These are phyloP conservation scores for Neurospora sp. DNA, from an alignment of 495 filamentous ascomycete species.

Conservation along the genomic window DNA sequence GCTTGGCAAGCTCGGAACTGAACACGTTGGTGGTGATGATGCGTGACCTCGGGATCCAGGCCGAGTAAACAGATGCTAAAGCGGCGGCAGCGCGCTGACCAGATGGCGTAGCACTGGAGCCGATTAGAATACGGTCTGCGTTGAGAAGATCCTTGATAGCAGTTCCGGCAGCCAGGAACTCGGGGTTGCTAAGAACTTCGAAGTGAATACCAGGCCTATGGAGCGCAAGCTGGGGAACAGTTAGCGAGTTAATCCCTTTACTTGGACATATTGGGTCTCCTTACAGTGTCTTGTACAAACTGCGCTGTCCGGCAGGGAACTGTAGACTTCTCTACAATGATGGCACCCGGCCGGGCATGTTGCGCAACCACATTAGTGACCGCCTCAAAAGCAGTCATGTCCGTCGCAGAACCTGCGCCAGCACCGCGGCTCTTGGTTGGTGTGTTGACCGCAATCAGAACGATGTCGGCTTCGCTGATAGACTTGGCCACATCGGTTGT, in stretches of 20 bases:
- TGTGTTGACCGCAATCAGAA: constrained; percentile 70
- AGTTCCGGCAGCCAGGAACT: constrained; percentile 70
- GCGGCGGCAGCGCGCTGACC: constrained; percentile 52
- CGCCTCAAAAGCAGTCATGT: constrained; percentile 59
- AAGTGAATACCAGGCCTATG: constrained; percentile 53
- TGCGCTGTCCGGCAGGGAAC: constrained; percentile 70
- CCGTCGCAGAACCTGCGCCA: constrained; percentile 59
- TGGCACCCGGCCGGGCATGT: constrained; percentile 52
- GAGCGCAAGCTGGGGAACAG: constrained; percentile 21
- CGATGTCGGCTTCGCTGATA: constrained; percentile 58
- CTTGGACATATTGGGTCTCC: constrained; percentile 4
- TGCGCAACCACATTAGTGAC: constrained; percentile 56
- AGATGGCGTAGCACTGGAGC: constrained; percentile 43
- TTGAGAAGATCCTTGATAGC: constrained; percentile 58
- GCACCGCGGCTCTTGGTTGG: constrained; percentile 64
- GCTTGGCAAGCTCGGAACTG: constrained; percentile 69
- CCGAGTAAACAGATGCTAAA: constrained; percentile 53
- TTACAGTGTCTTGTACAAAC: constrained; percentile 53
- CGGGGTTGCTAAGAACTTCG: constrained; percentile 71
- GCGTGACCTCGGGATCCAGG: constrained; percentile 54
- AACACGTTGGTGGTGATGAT: constrained; percentile 65
- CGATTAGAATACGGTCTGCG: constrained; percentile 73
- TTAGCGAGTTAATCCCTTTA: not conserved
- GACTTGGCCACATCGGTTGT: constrained; percentile 50
- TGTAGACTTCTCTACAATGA: constrained; percentile 74